phyloP scores from a whole-genome alignment of 2,329 filamentous ascomycete genomes.

The Aspergillus clavatus region DNA sequence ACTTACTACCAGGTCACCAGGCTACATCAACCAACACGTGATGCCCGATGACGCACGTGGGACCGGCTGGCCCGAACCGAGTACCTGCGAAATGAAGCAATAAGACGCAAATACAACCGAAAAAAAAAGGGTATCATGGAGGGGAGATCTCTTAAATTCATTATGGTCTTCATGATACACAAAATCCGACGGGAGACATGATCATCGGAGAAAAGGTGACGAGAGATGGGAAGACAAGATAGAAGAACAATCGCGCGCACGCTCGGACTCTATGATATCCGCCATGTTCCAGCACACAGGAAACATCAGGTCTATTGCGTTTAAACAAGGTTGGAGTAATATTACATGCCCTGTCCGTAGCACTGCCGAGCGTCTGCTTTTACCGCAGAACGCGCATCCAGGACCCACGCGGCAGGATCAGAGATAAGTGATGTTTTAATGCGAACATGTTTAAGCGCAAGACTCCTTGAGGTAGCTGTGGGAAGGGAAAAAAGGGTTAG shows the following conservation, averaged over 20 bases:
- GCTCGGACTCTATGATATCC: constrained; percentile 24
- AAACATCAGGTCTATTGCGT: constrained; percentile 31
- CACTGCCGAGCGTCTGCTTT: constrained; percentile 16
- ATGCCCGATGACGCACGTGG: background rate
- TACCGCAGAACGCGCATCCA: constrained; percentile 20
- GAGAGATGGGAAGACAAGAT: constrained; percentile 6
- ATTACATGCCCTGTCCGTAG: constrained; percentile 34
- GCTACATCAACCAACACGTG: constrained; percentile 1
- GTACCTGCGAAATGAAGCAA: background rate
- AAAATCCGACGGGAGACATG: constrained; percentile 18
- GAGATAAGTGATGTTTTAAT: constrained; percentile 18
- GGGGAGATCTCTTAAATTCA: constrained; percentile 25
- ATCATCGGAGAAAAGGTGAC: constrained; percentile 7
- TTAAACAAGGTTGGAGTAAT: constrained; percentile 33
- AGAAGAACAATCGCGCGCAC: constrained; percentile 14
- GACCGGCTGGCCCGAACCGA: background rate
- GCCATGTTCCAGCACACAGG: constrained; percentile 19
- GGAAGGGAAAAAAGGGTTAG: constrained; percentile 13
- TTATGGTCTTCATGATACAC: constrained; percentile 21
- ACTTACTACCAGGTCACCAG: background rate
- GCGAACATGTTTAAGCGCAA: constrained; percentile 30
- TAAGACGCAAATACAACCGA: too few species aligned
- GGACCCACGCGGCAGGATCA: constrained; percentile 12
- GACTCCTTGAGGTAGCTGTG: constrained; percentile 37
- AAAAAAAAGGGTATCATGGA: constrained; percentile 17